Percentiles rank a stretch among this genome's conserved stretches.
Conservation (phyloP, 306 rosid species). For the Glycine soja region DNA sequence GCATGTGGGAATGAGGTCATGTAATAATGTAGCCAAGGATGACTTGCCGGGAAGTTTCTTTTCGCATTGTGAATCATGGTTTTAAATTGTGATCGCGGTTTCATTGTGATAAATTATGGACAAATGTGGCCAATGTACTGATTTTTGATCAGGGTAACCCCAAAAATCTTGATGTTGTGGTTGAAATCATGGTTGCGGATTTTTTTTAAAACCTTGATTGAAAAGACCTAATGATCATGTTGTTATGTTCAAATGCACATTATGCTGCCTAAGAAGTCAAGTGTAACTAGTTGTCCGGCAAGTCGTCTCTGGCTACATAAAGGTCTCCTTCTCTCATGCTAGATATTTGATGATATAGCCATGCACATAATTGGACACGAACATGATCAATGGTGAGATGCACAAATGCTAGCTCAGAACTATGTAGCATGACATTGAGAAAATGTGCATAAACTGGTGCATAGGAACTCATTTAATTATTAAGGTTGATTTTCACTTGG, state of each 20-base stretch:
- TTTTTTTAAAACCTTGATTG: no score
- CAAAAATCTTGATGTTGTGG: not conserved
- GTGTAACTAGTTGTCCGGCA: constrained; percentile 57
- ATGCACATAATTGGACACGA: constrained; percentile 24
- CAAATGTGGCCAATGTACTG: not conserved
- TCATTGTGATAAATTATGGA: not conserved
- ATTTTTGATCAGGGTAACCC: not conserved
- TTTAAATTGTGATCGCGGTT: not conserved
- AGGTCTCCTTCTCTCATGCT: constrained; percentile 78
- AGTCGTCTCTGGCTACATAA: constrained; percentile 83
- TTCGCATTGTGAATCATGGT: not conserved
- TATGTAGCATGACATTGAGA: not conserved
- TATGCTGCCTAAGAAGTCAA: not conserved
- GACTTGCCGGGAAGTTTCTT: constrained; percentile 76
- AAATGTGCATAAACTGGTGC: not conserved
- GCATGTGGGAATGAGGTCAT: constrained; percentile 92
- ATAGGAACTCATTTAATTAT: not conserved
- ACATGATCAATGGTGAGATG: constrained; percentile 26
- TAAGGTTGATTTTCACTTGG: not conserved
- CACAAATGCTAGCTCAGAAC: constrained; percentile 10
- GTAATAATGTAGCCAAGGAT: constrained; percentile 93
- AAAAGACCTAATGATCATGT: no score
- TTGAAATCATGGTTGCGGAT: not conserved
- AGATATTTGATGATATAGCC: constrained; percentile 58
- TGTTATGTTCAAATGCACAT: not conserved